Percentiles rank a stretch among this genome's conserved stretches.
Conservation (phyloP, 441 rosid species). For the Aleurites moluccanus region DNA sequence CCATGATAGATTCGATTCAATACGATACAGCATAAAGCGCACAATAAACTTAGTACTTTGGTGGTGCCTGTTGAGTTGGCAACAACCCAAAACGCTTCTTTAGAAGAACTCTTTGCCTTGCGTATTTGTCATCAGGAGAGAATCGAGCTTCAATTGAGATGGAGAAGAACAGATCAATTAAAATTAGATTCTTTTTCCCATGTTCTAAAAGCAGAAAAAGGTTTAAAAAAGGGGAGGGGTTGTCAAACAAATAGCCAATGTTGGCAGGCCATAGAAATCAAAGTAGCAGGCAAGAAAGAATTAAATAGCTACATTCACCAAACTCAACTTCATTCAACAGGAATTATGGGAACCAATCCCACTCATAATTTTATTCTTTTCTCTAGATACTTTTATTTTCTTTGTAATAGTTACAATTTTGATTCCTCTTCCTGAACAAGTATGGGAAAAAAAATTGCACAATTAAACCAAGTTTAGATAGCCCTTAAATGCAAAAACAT, state of each 20-base stretch:
- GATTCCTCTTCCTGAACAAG: too few relatives aligned
- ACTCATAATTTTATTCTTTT: too few relatives aligned
- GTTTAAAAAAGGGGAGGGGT: not conserved
- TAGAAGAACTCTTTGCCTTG: constrained; percentile 80
- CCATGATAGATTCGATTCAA: not conserved
- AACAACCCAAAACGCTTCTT: constrained; percentile 92
- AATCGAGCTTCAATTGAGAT: constrained; percentile 71
- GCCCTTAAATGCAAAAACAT: too few relatives aligned
- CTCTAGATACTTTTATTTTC: too few relatives aligned
- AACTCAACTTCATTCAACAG: too few relatives aligned
- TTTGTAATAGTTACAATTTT: too few relatives aligned
- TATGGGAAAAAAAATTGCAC: too few relatives aligned
- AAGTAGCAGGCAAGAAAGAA: not conserved
- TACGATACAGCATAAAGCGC: not conserved
- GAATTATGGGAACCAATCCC: too few relatives aligned
- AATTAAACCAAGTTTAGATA: too few relatives aligned
- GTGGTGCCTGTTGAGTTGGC: constrained; percentile 79
- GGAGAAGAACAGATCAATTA: not conserved
- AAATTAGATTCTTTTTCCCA: not conserved
- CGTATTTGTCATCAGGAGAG: constrained; percentile 94
- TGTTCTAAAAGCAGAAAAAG: not conserved
- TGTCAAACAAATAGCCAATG: not conserved
- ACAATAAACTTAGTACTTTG: constrained; percentile 49
- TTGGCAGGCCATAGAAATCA: not conserved
- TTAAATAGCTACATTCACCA: not conserved